A percentile compares a stretch with the other conserved stretches of the same genome.
phyloP scores from a whole-genome alignment of 345 rosid species.

The Heritiera littoralis region DNA sequence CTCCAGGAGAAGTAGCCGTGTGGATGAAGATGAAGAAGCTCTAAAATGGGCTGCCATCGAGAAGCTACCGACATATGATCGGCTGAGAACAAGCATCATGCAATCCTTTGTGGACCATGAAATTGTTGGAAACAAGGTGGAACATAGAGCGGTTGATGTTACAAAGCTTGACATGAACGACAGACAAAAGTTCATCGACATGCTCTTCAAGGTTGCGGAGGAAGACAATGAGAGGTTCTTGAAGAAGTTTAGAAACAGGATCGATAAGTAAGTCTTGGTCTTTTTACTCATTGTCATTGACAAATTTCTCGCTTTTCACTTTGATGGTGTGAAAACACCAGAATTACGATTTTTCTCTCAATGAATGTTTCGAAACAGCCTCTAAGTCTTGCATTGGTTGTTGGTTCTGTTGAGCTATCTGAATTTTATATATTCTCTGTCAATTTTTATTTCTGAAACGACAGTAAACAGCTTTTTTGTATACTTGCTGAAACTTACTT shows the following conservation, averaged over 20 bases:
- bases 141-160: slow-evolving; percentile 66
- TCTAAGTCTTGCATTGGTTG: neutral
- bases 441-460: neutral
- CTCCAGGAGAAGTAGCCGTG: slow-evolving; percentile 50
- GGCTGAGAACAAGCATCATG: slow-evolving; percentile 76
- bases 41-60: slow-evolving; percentile 97
- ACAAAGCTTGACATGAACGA: slow-evolving; percentile 67
- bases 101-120: slow-evolving; percentile 48
- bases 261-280: slow-evolving; percentile 54
- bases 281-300: neutral
- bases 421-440: neutral
- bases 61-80: slow-evolving; percentile 77
- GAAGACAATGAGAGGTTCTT: slow-evolving; percentile 85
- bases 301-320: neutral
- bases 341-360: no score
- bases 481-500: neutral
- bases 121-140: slow-evolving; percentile 31
- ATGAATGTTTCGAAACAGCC: neutral
- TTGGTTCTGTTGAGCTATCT: neutral
- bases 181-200: slow-evolving; percentile 69
- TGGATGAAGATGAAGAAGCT: slow-evolving; percentile 84
- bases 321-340: no score
- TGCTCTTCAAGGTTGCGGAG: slow-evolving; percentile 73
- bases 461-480: neutral
- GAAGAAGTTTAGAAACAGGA: slow-evolving; percentile 67